These are phyloP conservation scores for Plasmodium cynomolgi DNA, from an alignment of 169 alveolate species.

Conservation along the genomic window DNA sequence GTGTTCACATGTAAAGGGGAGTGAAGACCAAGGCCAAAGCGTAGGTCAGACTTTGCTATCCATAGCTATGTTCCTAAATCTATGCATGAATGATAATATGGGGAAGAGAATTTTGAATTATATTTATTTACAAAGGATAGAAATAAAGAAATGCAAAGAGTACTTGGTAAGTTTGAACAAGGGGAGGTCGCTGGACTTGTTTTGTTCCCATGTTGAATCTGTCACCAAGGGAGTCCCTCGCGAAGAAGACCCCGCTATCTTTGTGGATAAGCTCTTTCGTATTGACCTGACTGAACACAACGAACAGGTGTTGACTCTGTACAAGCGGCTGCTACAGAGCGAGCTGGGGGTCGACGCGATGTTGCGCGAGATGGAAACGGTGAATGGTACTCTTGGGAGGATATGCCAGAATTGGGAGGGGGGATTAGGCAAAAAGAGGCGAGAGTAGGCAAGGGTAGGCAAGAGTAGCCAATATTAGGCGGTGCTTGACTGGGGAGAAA, in stretches of 20 bases:
- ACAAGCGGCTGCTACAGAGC: slow-evolving; percentile 19
- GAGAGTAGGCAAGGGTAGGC: not conserved
- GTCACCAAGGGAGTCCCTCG: not conserved
- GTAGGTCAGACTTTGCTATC: slow-evolving; percentile 13
- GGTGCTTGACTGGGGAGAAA: not conserved
- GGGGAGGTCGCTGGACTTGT: not conserved
- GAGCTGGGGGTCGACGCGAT: slow-evolving; percentile 18
- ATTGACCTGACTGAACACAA: slow-evolving; percentile 17
- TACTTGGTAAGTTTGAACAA: slow-evolving; percentile 13
- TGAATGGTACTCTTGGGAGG: not conserved
- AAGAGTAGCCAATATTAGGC: not conserved
- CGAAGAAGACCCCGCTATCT: not conserved
- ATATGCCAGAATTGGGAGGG: slow-evolving; percentile 1
- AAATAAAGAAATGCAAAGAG: slow-evolving; percentile 53
- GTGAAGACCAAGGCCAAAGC: not conserved
- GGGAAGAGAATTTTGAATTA: slow-evolving; percentile 64
- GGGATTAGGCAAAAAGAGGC: too few relatives aligned
- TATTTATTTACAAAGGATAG: slow-evolving; percentile 33
- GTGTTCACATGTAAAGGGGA: not conserved
- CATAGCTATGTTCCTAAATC: slow-evolving; percentile 33
- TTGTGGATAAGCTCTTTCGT: slow-evolving; percentile 1
- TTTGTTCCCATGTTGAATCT: not conserved
- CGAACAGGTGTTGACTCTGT: not conserved
- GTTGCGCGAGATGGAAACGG: slow-evolving; percentile 17
- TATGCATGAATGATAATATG: slow-evolving; percentile 63